phyloP scores from a whole-genome alignment of 805 yeast species.

The Candida maris region DNA sequence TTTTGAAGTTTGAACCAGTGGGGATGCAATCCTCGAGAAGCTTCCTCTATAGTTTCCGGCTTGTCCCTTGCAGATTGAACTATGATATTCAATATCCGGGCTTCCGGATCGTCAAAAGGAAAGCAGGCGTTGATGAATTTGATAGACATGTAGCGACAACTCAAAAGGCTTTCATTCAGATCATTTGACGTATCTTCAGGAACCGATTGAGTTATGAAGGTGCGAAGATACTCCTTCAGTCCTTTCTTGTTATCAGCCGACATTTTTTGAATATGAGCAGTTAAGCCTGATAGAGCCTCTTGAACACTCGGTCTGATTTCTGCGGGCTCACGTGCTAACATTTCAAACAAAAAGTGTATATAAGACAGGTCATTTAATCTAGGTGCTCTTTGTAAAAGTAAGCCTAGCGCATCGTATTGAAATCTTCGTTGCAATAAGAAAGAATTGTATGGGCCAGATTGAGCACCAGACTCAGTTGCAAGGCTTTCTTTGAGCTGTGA shows the following conservation, averaged over 20 bases:
- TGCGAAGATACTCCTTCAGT: conserved; percentile 37
- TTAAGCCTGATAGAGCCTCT: conserved; percentile 60
- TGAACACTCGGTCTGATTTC: conserved; percentile 68
- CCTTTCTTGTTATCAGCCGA: conserved; percentile 35
- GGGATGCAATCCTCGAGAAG: conserved; percentile 77
- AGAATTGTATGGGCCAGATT: conserved; percentile 24
- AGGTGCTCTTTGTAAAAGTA: conserved; percentile 48
- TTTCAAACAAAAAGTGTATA: conserved; percentile 65
- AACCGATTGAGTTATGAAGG: conserved; percentile 11
- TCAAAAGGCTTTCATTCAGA: conserved; percentile 33
- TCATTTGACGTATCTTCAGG: conserved; percentile 23
- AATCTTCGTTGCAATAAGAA: conserved; percentile 47
- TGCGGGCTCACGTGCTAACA: conserved; percentile 58
- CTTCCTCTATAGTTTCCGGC: conserved; percentile 76
- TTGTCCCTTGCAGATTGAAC: conserved; percentile 54
- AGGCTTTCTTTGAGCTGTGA: conserved; percentile 50
- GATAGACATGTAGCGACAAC: conserved; percentile 57
- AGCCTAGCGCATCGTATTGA: conserved; percentile 79
- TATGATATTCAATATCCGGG: conserved; percentile 62
- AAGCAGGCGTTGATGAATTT: conserved; percentile 62
- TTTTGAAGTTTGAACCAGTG: conserved; percentile 62
- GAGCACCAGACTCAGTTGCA: conserved; percentile 31
- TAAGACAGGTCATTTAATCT: conserved; percentile 45
- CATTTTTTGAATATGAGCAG: conserved; percentile 44
- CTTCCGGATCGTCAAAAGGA: conserved; percentile 63